Evolutionary conservation across 75 land plant genomes (phyloP).

Genomic region (Selaginella tamariscina): DNA sequence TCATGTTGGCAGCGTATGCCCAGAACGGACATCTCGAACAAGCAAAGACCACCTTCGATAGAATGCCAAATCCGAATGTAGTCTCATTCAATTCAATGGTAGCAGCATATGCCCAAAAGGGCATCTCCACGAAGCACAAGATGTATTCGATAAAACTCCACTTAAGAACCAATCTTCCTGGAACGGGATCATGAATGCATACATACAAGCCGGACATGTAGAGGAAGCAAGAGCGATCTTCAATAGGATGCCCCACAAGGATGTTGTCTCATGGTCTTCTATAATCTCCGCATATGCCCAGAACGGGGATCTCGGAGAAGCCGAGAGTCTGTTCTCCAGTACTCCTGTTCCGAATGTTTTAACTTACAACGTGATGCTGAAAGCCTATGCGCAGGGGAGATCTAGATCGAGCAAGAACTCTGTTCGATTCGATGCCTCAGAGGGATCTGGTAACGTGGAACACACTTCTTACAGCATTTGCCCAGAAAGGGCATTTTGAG

Average conservation of each 20-base stretch:
- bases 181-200: constrained; percentile 3
- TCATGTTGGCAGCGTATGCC: background rate
- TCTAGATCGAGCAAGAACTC: background rate
- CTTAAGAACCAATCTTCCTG: background rate
- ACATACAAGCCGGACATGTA: background rate
- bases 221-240: background rate
- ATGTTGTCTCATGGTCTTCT: constrained; percentile 3
- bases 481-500: background rate
- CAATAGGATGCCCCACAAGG: background rate
- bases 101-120: constrained; percentile 4
- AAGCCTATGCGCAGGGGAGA: background rate
- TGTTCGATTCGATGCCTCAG: constrained; percentile 6
- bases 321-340: background rate
- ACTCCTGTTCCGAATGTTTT: background rate
- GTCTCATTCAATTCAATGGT: constrained; percentile 2
- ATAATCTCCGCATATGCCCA: background rate
- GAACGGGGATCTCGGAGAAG: background rate
- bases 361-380: background rate
- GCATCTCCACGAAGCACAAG: constrained; percentile 1
- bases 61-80: constrained; percentile 6
- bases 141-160: background rate
- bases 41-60: background rate
- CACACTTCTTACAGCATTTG: background rate
- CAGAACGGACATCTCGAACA: background rate
- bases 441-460: background rate